phyloP scores from a whole-genome alignment of 768 basidiomycete species.

The Rhizopogon vulgaris region DNA sequence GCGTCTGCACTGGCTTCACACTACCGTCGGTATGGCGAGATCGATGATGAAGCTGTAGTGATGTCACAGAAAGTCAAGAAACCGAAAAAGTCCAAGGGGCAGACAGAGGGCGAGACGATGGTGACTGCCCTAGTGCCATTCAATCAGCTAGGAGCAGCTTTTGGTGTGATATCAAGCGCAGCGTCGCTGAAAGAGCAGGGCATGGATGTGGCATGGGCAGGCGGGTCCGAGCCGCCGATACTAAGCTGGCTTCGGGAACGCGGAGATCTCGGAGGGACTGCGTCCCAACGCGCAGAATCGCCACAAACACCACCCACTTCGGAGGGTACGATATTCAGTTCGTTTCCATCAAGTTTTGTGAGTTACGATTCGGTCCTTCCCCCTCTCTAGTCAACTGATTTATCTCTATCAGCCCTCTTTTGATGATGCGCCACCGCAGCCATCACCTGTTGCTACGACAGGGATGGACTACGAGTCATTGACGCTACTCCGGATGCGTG shows the following conservation, averaged over 20 bases:
- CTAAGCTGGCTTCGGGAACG: constrained; percentile 67
- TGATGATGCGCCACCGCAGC: constrained; percentile 6
- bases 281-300: constrained; percentile 10
- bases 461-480: constrained; percentile 73
- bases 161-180: constrained; percentile 65
- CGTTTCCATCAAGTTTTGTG: constrained; percentile 44
- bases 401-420: neutral
- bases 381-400: neutral
- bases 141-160: constrained; percentile 68
- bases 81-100: constrained; percentile 28
- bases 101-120: constrained; percentile 35
- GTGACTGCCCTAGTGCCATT: constrained; percentile 74
- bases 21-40: constrained; percentile 53
- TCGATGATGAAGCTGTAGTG: constrained; percentile 61
- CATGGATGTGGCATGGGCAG: constrained; percentile 71
- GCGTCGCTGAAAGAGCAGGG: constrained; percentile 47
- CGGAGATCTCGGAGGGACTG: constrained; percentile 48
- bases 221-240: constrained; percentile 63
- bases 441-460: constrained; percentile 21
- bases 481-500: constrained; percentile 73
- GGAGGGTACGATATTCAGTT: constrained; percentile 40
- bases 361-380: constrained; percentile 31
- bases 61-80: constrained; percentile 60
- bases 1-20: constrained; percentile 24
- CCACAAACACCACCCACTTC: constrained; percentile 15